Percentiles rank a stretch among this genome's conserved stretches.
These are phyloP conservation scores for Clavispora fructus DNA, from an alignment of 805 yeast genomes.

Conservation along the genomic window DNA sequence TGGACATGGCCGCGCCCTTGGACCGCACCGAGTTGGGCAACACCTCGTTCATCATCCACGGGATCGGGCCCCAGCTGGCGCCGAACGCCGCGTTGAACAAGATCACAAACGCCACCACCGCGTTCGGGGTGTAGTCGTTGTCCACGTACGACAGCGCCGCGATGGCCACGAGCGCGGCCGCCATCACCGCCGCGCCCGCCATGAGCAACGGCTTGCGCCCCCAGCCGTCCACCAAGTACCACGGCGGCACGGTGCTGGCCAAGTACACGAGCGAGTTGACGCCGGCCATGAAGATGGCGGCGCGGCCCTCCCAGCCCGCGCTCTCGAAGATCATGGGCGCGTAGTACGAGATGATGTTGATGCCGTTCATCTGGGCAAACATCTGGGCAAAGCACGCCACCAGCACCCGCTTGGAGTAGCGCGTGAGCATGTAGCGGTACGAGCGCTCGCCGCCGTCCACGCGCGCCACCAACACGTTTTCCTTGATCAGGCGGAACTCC, in stretches of 20 bases:
- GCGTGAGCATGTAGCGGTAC: constrained; percentile 67
- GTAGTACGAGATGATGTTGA: constrained; percentile 86
- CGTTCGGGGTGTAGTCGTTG: constrained; percentile 50
- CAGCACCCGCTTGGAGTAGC: constrained; percentile 71
- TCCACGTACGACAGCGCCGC: constrained; percentile 45
- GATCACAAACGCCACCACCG: constrained; percentile 73
- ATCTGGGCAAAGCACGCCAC: constrained; percentile 88
- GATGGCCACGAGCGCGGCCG: constrained; percentile 58
- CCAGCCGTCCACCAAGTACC: constrained; percentile 88
- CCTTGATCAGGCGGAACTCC: constrained; percentile 79
- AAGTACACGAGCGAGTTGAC: constrained; percentile 40
- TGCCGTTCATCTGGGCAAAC: constrained; percentile 92
- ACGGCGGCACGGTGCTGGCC: constrained; percentile 73
- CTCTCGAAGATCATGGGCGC: constrained; percentile 92
- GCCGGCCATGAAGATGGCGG: constrained; percentile 89
- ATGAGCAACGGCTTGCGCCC: constrained; percentile 83
- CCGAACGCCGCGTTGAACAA: constrained; percentile 83
- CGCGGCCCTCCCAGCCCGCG: constrained; percentile 90
- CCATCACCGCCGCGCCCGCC: constrained; percentile 79
- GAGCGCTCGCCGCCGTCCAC: constrained; percentile 73
- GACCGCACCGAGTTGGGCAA: constrained; percentile 81
- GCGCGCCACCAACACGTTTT: constrained; percentile 67
- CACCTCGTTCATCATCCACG: constrained; percentile 89
- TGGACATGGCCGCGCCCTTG: constrained; percentile 84
- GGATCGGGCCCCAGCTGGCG: constrained; percentile 90